Evolutionary conservation across 176 grass and related monocot genomes (phyloP).

Genomic region (Areca catechu): DNA sequence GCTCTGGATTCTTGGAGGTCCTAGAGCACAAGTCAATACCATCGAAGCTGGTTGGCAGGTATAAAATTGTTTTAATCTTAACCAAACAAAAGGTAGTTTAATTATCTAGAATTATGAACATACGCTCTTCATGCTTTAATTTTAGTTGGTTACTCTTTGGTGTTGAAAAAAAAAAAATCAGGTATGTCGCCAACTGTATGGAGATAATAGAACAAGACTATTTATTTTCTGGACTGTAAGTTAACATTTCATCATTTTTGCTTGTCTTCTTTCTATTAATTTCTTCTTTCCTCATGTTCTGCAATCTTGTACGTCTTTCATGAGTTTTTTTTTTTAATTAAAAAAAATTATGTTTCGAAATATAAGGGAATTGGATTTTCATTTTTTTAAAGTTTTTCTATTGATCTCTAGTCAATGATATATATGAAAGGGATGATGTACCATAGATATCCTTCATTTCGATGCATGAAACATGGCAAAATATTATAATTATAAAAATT

Average conservation of each 20-base stretch:
- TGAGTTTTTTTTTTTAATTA: not conserved
- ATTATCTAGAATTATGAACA: too few species aligned
- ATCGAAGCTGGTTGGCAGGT: constrained; percentile 99
- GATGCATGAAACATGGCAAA: not conserved
- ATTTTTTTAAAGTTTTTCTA: too few species aligned
- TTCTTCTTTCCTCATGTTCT: too few species aligned
- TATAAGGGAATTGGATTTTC: too few species aligned
- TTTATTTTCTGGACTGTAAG: constrained; percentile 98
- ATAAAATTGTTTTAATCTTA: not conserved
- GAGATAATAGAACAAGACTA: constrained; percentile 84
- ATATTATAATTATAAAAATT: not conserved
- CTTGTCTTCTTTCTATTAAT: too few species aligned
- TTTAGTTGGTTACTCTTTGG: not conserved
- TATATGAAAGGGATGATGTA: too few species aligned
- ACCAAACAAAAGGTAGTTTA: too few species aligned
- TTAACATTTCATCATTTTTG: not conserved
- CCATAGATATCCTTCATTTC: not conserved
- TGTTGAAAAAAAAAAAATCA: constrained; percentile 25
- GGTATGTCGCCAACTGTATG: too few species aligned
- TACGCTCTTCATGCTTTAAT: not conserved
- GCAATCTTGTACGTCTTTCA: not conserved
- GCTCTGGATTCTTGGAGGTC: constrained; percentile 84
- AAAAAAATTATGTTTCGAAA: too few species aligned
- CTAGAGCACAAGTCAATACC: constrained; percentile 74
- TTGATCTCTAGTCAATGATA: too few species aligned